These are phyloP conservation scores for Solanum lycopersicoides DNA, from an alignment of 257 asterid genomes.

Conservation along the genomic window DNA sequence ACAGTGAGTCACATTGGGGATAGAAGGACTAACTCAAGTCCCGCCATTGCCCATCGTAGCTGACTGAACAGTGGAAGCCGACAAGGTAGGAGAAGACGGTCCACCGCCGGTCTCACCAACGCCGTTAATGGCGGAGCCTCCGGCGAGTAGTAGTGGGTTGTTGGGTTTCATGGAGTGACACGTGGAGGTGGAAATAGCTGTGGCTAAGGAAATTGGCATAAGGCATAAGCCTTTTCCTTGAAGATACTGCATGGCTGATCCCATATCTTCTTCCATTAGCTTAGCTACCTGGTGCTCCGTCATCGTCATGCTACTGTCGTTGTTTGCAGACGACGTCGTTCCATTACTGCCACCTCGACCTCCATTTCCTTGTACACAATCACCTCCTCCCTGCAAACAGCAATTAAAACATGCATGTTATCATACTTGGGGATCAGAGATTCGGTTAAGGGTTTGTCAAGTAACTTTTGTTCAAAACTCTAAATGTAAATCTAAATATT, in stretches of 20 bases:
- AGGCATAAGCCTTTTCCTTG: conserved; percentile 93
- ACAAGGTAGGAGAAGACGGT: conserved; percentile 55
- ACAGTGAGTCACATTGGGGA: not conserved
- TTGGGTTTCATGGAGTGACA: conserved; percentile 46
- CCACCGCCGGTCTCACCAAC: not conserved
- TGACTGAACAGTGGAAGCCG: conserved; percentile 66
- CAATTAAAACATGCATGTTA: not conserved
- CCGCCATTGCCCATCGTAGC: conserved; percentile 34
- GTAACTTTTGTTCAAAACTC: not conserved
- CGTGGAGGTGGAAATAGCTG: conserved; percentile 75
- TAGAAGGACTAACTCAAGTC: conserved; percentile 4
- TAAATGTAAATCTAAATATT: not conserved
- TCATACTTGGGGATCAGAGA: not conserved
- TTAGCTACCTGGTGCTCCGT: conserved; percentile 92
- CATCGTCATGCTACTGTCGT: conserved; percentile 53
- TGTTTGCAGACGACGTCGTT: conserved; percentile 36
- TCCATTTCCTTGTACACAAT: conserved; percentile 22
- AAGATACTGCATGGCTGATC: conserved; percentile 93
- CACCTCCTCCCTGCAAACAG: not conserved
- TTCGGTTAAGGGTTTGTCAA: too few relatives aligned
- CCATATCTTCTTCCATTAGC: conserved; percentile 96
- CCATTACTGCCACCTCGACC: conserved; percentile 31
- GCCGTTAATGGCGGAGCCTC: conserved; percentile 20
- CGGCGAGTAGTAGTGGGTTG: conserved; percentile 15
- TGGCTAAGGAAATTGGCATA: conserved; percentile 89